Conservation (phyloP, 306 rosid species). For the Dalbergia oliveri region DNA sequence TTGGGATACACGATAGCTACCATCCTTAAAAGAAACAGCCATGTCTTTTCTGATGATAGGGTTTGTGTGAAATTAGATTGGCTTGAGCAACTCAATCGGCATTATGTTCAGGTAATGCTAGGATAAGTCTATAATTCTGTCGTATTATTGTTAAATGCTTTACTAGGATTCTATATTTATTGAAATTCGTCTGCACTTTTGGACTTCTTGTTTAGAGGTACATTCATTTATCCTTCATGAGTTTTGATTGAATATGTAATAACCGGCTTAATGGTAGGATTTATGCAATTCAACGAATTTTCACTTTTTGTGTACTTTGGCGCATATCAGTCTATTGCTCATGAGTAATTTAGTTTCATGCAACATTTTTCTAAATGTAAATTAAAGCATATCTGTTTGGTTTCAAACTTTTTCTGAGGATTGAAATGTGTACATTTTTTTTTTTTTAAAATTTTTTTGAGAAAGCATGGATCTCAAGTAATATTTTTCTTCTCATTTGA, state of each 20-base stretch:
- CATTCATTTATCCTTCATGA: constrained; percentile 19
- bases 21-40: constrained; percentile 92
- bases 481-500: constrained; percentile 6
- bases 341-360: not conserved
- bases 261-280: not conserved
- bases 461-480: constrained; percentile 16
- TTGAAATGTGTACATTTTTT: not conserved
- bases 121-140: not conserved
- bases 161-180: constrained; percentile 15
- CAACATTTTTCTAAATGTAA: constrained; percentile 28
- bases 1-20: constrained; percentile 98
- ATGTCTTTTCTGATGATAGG: constrained; percentile 77
- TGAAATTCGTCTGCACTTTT: constrained; percentile 19
- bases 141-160: constrained; percentile 34
- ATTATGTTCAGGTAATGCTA: constrained; percentile 84
- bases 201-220: constrained; percentile 29
- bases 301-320: not conserved
- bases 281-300: constrained; percentile 9
- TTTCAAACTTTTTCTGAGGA: constrained; percentile 24
- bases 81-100: constrained; percentile 93
- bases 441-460: too few species aligned
- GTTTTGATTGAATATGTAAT: constrained; percentile 28
- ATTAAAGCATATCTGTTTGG: constrained; percentile 18
- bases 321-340: not conserved
- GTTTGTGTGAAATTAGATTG: constrained; percentile 91